Evolutionary conservation across 345 rosid species (phyloP).

Genomic region (Populus davidiana): DNA sequence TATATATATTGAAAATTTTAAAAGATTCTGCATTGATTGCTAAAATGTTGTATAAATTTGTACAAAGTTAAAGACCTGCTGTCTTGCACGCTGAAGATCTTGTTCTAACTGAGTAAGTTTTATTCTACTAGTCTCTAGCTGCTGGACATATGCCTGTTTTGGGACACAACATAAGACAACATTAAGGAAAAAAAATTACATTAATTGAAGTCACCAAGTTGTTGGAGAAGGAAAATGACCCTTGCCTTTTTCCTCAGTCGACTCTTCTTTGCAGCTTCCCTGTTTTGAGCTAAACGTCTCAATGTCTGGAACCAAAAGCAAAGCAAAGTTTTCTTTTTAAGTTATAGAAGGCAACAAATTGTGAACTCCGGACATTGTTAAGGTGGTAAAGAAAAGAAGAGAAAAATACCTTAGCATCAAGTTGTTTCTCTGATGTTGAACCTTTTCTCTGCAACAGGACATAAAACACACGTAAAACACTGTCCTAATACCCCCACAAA

Average conservation of each 20-base stretch:
- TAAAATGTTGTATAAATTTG: not conserved
- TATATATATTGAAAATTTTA: too few relatives aligned
- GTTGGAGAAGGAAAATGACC: constrained; percentile 1
- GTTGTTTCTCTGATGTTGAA: constrained; percentile 72
- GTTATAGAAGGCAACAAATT: not conserved
- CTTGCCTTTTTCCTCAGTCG: constrained; percentile 90
- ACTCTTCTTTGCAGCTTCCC: constrained; percentile 99
- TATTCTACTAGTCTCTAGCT: constrained; percentile 87
- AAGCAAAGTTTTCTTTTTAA: not conserved
- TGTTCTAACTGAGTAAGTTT: constrained; percentile 89
- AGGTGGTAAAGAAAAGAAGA: not conserved
- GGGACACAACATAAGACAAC: constrained; percentile 1
- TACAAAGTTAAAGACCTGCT: constrained; percentile 55
- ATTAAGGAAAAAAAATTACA: not conserved
- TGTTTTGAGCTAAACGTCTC: constrained; percentile 97
- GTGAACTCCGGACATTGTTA: not conserved
- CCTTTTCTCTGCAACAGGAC: constrained; percentile 70
- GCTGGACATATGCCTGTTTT: constrained; percentile 92
- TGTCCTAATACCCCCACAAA: not conserved
- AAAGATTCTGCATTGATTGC: not conserved
- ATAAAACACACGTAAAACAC: constrained; percentile 2
- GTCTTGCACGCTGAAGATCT: constrained; percentile 92
- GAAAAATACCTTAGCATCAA: constrained; percentile 80
- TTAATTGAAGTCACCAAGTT: not conserved
- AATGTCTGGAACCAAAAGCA: constrained; percentile 55